Evolutionary conservation across 371 early-diverging fungal species (phyloP).

Genomic region (Circinella umbellata): DNA sequence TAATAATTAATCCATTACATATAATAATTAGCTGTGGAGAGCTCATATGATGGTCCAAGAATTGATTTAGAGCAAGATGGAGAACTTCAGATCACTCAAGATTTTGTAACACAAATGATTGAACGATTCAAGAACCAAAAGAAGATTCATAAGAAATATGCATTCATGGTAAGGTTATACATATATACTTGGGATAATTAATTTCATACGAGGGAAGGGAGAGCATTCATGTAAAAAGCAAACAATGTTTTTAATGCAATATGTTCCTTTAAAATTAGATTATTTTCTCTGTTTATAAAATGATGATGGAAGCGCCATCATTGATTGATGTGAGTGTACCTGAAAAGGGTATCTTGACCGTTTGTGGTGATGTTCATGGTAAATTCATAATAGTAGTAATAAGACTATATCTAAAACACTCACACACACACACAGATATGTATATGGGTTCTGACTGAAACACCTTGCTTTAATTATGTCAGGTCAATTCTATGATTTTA

Average conservation of each 20-base stretch:
- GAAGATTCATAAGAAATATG: constrained; percentile 89
- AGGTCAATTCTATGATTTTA: constrained; percentile 97
- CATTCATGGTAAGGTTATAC: constrained; percentile 61
- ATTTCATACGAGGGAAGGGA: no score
- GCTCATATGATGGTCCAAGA: constrained; percentile 66
- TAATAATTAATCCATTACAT: neutral
- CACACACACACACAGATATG: no score
- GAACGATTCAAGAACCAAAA: constrained; percentile 87
- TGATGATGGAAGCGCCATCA: constrained; percentile 75
- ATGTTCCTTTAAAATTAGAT: constrained; percentile 52
- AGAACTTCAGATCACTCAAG: constrained; percentile 64
- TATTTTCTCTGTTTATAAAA: constrained; percentile 71
- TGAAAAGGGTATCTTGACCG: constrained; percentile 74
- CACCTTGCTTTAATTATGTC: no score
- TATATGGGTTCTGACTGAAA: no score
- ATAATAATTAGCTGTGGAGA: constrained; percentile 65
- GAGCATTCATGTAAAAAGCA: no score
- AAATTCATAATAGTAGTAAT: neutral
- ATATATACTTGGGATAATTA: no score
- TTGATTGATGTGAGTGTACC: constrained; percentile 89
- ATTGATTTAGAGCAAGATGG: constrained; percentile 53
- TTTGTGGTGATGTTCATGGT: constrained; percentile 99
- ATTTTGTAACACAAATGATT: constrained; percentile 81
- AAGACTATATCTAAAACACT: no score
- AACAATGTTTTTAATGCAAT: no score